Base-by-base conservation (phyloP, 306 rosid genomes). In the Citrullus mucosospermus region DNA sequence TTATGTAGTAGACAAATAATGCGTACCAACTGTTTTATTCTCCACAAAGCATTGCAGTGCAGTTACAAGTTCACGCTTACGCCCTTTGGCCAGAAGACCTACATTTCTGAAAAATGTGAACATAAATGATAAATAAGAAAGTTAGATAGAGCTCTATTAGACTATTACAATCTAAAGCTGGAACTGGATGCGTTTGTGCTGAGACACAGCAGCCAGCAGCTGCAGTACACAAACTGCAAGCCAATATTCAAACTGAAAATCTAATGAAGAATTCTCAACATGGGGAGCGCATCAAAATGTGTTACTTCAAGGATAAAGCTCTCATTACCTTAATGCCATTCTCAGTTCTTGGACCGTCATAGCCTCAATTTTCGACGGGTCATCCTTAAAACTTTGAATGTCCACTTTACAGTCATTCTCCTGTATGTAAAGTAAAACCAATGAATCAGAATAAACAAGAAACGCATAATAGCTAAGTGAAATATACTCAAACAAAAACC, bases 281-380 rank as follows among this genome's bases (percentile, higher is more conserved):
- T 50, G 48, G 28, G 72, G 48, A 8, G 11, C 50, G 8, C 76
- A 28, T 72, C 41, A 61, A 46, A 14, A 30, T n/a, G 4, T 20
- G 58, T 50, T 34, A 50, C 6, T 51, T 32, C 75, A 80, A 81
- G 75, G 78, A 66, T 58, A 58, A 81, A n/a, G 55, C 53, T 59
- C 38, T 44, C 65, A 79, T 83, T 60, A 95, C 98, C 92, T 91
- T 48, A 95, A 81, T 10, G 85, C 86, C 76, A 82, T 87, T 78
- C 90, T 79, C 68, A 95, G 97, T 85, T 95, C 91, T 78, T 88
- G 89, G 81, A 92, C 88, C 6, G 96, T 95, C 98, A 95, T 88
- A 55, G 76, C 78, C 68, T 91, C 91, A 9, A 91, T 88, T 84
- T 62, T 80, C 46, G 86, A 48, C 0, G 88, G 91, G 81, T 95